These are phyloP conservation scores for Teunomyces stri DNA, from an alignment of 805 yeast genomes.

Conservation along the genomic window DNA sequence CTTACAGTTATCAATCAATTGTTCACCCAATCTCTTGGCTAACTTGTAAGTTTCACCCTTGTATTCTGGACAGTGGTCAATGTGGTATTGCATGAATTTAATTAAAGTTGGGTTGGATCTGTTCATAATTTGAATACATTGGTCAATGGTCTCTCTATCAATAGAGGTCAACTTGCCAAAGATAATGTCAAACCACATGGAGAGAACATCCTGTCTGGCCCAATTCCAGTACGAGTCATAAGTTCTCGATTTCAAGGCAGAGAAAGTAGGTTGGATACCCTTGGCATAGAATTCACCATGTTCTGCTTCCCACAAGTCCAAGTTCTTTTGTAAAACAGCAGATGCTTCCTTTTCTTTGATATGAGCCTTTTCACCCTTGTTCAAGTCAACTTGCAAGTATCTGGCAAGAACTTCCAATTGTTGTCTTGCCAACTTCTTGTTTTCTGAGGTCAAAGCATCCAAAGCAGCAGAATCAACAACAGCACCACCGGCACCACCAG, in stretches of 20 bases:
- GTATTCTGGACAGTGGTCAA: conserved; percentile 75
- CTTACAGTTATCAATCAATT: conserved; percentile 91
- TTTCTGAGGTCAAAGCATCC: conserved; percentile 74
- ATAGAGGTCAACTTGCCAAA: conserved; percentile 89
- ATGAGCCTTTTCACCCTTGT: conserved; percentile 83
- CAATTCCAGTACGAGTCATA: conserved; percentile 99
- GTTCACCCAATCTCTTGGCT: conserved; percentile 87
- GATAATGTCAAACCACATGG: conserved; percentile 92
- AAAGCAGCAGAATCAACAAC: conserved; percentile 94
- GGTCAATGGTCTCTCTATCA: conserved; percentile 94
- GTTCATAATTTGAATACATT: conserved; percentile 97
- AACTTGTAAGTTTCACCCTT: conserved; percentile 92
- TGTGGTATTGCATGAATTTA: conserved; percentile 92
- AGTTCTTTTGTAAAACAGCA: conserved; percentile 77
- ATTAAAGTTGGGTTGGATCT: conserved; percentile 91
- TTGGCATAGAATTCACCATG: conserved; percentile 91
- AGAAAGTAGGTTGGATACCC: conserved; percentile 88
- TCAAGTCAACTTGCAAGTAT: conserved; percentile 88
- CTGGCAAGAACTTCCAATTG: conserved; percentile 90
- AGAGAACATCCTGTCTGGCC: conserved; percentile 96
- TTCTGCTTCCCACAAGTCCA: conserved; percentile 81
- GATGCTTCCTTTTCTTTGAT: conserved; percentile 84
- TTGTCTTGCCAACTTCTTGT: conserved; percentile 67
- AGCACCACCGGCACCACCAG: conserved; percentile 72
- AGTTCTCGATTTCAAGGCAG: conserved; percentile 88